Evolutionary conservation across 495 filamentous ascomycete species (phyloP).

Genomic region (Penicillium angulare): DNA sequence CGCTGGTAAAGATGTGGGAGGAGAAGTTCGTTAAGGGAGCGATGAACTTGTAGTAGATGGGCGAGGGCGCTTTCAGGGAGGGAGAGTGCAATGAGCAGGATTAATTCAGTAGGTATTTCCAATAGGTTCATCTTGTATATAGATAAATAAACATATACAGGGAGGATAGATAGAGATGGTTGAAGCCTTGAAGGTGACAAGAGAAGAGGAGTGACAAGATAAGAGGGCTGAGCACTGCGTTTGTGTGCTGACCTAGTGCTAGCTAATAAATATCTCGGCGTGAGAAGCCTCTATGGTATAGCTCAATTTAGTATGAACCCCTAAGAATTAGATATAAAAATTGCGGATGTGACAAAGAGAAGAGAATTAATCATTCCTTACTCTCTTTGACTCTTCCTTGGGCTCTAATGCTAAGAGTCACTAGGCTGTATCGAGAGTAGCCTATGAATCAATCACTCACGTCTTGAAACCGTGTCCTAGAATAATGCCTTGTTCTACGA

Average conservation of each 20-base stretch:
- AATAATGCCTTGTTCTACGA: too few relatives aligned
- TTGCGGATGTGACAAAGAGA: too few relatives aligned
- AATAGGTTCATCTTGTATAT: neutral
- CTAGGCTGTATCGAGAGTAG: too few relatives aligned
- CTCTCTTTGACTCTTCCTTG: too few relatives aligned
- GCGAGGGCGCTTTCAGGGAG: neutral
- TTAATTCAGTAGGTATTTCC: neutral
- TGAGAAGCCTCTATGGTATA: neutral
- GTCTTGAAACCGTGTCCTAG: too few relatives aligned
- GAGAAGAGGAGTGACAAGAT: neutral
- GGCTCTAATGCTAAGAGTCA: too few relatives aligned
- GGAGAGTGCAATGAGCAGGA: neutral
- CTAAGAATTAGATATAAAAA: neutral
- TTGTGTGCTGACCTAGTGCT: neutral
- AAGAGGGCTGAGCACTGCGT: neutral
- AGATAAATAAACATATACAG: neutral
- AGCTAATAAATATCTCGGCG: neutral
- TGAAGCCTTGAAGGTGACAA: neutral
- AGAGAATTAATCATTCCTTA: too few relatives aligned
- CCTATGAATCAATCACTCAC: too few relatives aligned
- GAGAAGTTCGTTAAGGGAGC: neutral
- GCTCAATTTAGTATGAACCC: neutral
- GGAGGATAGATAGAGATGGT: neutral
- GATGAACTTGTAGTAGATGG: neutral
- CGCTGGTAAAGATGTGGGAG: neutral